Base-by-base conservation (phyloP, 2,329 filamentous ascomycete species). In the Calonectria crousiana region DNA sequence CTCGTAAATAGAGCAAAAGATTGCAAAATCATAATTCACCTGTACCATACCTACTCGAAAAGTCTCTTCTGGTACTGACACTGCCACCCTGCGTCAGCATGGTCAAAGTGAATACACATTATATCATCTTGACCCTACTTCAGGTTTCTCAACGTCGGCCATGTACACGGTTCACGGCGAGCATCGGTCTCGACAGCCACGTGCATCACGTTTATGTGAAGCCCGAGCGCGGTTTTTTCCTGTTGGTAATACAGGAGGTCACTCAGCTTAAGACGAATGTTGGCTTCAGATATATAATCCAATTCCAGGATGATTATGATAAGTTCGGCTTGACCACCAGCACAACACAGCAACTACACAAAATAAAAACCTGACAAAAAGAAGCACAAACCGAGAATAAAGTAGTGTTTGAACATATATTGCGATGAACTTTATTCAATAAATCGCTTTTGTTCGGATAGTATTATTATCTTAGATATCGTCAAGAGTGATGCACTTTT, bases 21-120 rank as follows among this genome's bases (percentile, higher is more conserved):
- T 72, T 68, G 47, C 47, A 68, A 68, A 52, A 68, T 56, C 47
- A 41, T 41, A 47, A 65, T 58, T 26, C 28, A 66, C 56, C 23
- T 62, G 36, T 62, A 62, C 34, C 23, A 62, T 28, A 41, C 38
- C 34, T 20, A 23, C 30, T 20, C 6, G 56, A 62, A n/a, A 23
- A 20, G 14, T 28, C n/a, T 41, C n/a, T 6, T 10, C 23, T 10
- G 8, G 56, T 28, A 16, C 2, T 16, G 6, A 28, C 14, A 41
- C 18, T 62, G 14, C 34, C 56, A 6, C 18, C 3, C 14, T 4
- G 11, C n/a, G n/a, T 36, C n/a, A 18, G 30, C 56, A 28, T 60
- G 3, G 44, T 4, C 3, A 23, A 47, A 47, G n/a, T 47, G 44
- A 47, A 4, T 2, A 23, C 10, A n/a, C 18, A 20, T 20, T 1